Percentiles rank a stretch among this genome's conserved stretches.
phyloP scores from a whole-genome alignment of 2,329 filamentous ascomycete genomes.

The Hypoxylon sp. region DNA sequence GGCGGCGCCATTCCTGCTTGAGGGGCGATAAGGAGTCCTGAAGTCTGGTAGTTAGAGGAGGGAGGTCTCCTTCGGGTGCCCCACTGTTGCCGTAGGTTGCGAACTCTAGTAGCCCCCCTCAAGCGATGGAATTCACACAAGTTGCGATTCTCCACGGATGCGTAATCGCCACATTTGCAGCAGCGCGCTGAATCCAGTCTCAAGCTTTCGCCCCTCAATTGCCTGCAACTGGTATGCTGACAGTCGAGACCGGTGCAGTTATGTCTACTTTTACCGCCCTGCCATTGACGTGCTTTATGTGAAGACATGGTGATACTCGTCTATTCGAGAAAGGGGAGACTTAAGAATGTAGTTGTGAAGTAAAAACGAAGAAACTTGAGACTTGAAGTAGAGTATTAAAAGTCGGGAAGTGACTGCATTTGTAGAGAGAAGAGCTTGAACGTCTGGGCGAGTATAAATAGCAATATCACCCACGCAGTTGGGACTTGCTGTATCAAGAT shows the following conservation, averaged over 20 bases:
- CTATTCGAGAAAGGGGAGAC: not conserved
- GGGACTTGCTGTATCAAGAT: not conserved
- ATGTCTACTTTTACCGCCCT: not conserved
- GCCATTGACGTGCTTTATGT: too few species aligned
- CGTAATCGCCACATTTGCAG: too few species aligned
- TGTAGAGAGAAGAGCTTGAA: not conserved
- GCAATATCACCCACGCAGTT: not conserved
- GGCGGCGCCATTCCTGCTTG: too few species aligned
- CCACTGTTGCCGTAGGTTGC: too few species aligned
- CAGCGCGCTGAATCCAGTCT: too few species aligned
- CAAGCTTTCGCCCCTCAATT: too few species aligned
- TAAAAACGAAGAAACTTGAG: not conserved
- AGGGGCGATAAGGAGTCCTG: too few species aligned
- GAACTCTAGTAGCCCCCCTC: too few species aligned
- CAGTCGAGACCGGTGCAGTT: not conserved
- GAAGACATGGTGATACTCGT: not conserved
- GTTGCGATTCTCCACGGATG: too few species aligned
- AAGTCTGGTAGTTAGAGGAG: too few species aligned
- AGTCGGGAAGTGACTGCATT: not conserved
- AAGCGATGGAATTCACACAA: too few species aligned
- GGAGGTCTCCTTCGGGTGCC: too few species aligned
- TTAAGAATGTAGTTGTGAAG: not conserved
- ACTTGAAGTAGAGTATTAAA: not conserved
- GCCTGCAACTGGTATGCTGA: not conserved
- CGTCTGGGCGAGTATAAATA: not conserved